phyloP scores from a whole-genome alignment of 345 rosid species.

The Salix udensis region DNA sequence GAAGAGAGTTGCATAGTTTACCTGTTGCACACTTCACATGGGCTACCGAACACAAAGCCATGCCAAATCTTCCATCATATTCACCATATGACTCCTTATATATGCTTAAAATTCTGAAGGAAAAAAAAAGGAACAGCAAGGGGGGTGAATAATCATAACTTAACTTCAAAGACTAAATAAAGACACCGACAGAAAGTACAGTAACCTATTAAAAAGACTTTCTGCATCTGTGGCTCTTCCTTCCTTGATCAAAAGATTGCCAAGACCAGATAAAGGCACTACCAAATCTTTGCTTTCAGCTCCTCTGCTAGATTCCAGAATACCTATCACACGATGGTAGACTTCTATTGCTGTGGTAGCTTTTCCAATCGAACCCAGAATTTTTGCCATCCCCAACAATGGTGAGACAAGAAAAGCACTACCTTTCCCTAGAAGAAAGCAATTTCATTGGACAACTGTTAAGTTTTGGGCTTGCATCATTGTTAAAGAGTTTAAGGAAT shows the following conservation, averaged over 20 bases:
- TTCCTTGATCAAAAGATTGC: conserved; percentile 70
- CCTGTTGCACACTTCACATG: conserved; percentile 76
- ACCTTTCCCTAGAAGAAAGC: conserved; percentile 41
- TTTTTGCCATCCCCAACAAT: conserved; percentile 77
- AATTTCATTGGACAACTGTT: not conserved
- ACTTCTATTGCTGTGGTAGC: conserved; percentile 46
- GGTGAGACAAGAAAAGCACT: conserved; percentile 62
- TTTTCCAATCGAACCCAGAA: conserved; percentile 56
- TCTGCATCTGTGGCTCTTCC: conserved; percentile 67
- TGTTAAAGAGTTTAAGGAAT: not conserved
- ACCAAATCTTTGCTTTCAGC: conserved; percentile 69
- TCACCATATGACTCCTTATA: conserved; percentile 58
- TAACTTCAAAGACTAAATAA: conserved; percentile 8
- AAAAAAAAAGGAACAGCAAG: conserved; percentile 2
- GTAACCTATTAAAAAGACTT: conserved; percentile 52
- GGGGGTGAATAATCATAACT: conserved; percentile 12
- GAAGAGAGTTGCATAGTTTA: conserved; percentile 17
- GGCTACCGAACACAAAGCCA: conserved; percentile 80
- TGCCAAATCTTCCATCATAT: conserved; percentile 72
- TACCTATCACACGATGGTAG: conserved; percentile 49
- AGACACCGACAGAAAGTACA: not conserved
- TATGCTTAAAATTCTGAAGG: conserved; percentile 53
- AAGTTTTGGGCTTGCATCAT: not conserved
- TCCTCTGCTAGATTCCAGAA: conserved; percentile 66
- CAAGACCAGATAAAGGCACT: conserved; percentile 61